Base-by-base conservation (phyloP, 345 rosid species). In the Carallia pectinifolia region DNA sequence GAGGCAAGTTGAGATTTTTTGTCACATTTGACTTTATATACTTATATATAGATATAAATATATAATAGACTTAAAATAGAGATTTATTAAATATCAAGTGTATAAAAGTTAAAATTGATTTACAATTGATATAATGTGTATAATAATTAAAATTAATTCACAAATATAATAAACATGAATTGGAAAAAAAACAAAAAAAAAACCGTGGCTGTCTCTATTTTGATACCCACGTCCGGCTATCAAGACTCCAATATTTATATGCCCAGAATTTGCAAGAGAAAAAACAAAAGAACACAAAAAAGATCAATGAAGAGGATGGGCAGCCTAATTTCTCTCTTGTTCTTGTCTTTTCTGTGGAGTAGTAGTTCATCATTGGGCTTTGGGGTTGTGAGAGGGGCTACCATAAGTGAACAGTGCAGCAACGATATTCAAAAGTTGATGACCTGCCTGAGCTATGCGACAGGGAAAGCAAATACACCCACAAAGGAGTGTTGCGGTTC, bases 401-500 rank as follows among this genome's bases (percentile, higher is more conserved):
- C 29, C 31, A 6, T 61, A 44, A 40, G 69, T 0, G 50, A 17
- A 7, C 59, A 86, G 74, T 92, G 99, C 65, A 23, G 39, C 23
- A 48, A 65, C 2, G 85, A 81, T 53, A 31, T 95, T 12, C 77
- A 80, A 61, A 90, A 87, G 76, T 83, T 90, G 80, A 81, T 70
- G 82, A 31, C 67, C 34, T 92, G 99, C 75, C 63, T 89, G 81
- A 77, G 40, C 54, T 95, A 67, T 52, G 99, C 96, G 2, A 76
- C 81, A 36, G 99, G 93, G 71, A 84, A 83, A 80, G 78, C 47
- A 65, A 53, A 73, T 44, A 33, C 31, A 8, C 97, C 99, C 7
- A 6, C 90, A 7, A 73, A 84, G 62, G 81, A 85, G 38, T 95
- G 99, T 67, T 95, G 99, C 72, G 64, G 34, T n/a, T 68, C 91